phyloP scores from a whole-genome alignment of 176 grass and related monocot genomes.

The Otatea glauca region DNA sequence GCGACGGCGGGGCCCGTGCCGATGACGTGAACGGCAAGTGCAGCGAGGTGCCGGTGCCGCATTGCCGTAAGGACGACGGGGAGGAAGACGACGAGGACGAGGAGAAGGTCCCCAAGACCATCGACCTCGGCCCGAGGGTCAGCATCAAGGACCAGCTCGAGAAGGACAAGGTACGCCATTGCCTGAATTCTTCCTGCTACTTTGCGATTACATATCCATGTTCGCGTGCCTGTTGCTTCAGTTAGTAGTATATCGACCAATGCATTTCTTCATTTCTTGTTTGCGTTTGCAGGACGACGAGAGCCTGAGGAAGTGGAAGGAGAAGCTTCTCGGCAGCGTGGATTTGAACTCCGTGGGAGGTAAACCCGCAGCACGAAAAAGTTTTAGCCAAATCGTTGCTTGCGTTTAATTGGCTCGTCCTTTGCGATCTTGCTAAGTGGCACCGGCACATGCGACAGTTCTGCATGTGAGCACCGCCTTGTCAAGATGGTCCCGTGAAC shows the following conservation, averaged over 20 bases:
- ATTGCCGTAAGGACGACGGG: conserved; percentile 44
- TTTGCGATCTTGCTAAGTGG: conserved; percentile 33
- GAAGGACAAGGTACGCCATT: conserved; percentile 87
- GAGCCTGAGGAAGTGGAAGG: conserved; percentile 96
- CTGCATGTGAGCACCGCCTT: conserved; percentile 49
- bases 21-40: conserved; percentile 52
- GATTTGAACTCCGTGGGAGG: conserved; percentile 98
- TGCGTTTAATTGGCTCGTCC: conserved; percentile 24
- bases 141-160: conserved; percentile 99
- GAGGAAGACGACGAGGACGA: conserved; percentile 72
- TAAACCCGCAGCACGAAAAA: conserved; percentile 34
- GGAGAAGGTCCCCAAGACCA: conserved; percentile 55
- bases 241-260: not conserved
- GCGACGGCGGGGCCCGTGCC: not conserved
- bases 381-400: not conserved
- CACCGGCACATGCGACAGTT: conserved; percentile 43
- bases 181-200: not conserved
- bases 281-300: conserved; percentile 79
- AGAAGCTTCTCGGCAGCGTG: conserved; percentile 87
- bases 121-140: conserved; percentile 81
- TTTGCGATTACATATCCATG: not conserved
- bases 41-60: conserved; percentile 48
- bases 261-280: not conserved
- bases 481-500: conserved; percentile 44
- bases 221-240: not conserved